These are phyloP conservation scores for Helotiales sp. DNA, from an alignment of 2,329 filamentous ascomycete genomes.

Conservation along the genomic window DNA sequence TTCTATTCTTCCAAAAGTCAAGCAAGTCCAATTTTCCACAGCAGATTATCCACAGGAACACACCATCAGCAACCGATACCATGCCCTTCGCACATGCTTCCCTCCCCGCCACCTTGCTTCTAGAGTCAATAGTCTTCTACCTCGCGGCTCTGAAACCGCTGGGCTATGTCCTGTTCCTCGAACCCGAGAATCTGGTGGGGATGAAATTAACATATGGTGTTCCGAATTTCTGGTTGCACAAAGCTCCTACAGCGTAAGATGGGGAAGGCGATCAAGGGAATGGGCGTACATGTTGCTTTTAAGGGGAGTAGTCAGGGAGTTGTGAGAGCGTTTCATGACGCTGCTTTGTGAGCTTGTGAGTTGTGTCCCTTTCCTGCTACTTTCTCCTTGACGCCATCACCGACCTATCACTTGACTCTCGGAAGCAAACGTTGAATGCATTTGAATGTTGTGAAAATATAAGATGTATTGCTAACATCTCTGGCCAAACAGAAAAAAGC, in stretches of 20 bases:
- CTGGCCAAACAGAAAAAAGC: constrained; percentile 20
- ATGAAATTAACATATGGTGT: constrained; percentile 14
- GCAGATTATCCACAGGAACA: no score
- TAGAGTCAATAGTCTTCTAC: constrained; percentile 23
- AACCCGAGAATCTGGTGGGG: constrained; percentile 9
- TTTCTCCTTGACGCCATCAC: no score
- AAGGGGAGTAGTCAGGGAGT: constrained; percentile 13
- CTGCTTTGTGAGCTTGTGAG: constrained; percentile 25
- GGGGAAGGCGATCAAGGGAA: not conserved
- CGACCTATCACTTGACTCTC: no score
- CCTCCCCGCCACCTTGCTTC: constrained; percentile 23
- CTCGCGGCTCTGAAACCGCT: constrained; percentile 23
- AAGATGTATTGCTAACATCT: constrained; percentile 28
- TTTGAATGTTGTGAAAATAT: not conserved
- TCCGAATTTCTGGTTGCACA: constrained; percentile 31
- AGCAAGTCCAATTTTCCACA: no score
- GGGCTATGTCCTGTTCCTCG: constrained; percentile 19
- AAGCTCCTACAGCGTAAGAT: not conserved
- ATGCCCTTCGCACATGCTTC: constrained; percentile 30
- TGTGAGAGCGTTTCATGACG: constrained; percentile 22
- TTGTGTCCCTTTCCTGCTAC: no score
- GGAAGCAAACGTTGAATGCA: no score
- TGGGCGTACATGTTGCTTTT: constrained; percentile 21
- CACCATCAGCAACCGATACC: no score
- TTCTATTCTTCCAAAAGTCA: no score